A percentile compares a stretch with the other conserved stretches of the same genome.
Evolutionary conservation across 75 land plant species (phyloP).

Genomic region (Pseudotsuga menziesii): DNA sequence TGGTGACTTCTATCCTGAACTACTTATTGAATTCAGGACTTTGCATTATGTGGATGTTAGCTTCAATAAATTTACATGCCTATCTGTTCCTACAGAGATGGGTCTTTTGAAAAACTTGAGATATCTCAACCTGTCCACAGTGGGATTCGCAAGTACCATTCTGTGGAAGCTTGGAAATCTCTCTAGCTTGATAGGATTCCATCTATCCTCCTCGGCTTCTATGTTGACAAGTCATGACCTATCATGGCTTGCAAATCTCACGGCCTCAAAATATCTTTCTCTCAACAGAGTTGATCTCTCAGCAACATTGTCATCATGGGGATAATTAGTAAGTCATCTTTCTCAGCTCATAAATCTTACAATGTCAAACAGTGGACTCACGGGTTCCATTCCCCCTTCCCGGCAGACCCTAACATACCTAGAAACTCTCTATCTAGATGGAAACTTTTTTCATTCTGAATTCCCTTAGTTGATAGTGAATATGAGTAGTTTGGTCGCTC

Average conservation of each 20-base stretch:
- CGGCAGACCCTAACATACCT: neutral
- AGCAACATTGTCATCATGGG: neutral
- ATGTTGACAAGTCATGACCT: neutral
- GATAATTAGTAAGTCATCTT: neutral
- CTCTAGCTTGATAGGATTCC: constrained; percentile 12
- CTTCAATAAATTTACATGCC: constrained; percentile 11
- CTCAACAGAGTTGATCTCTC: neutral
- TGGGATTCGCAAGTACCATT: constrained; percentile 14
- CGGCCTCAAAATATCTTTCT: neutral
- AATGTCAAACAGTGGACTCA: neutral
- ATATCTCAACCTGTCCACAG: constrained; percentile 24
- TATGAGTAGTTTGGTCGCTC: no score
- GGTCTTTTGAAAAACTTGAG: constrained; percentile 11
- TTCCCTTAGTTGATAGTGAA: no score
- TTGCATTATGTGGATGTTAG: constrained; percentile 25
- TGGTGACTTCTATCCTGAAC: neutral
- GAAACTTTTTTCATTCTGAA: no score
- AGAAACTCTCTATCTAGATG: neutral
- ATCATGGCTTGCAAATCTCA: neutral
- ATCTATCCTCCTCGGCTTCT: constrained; percentile 7
- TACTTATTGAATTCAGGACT: constrained; percentile 18
- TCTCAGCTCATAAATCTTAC: neutral
- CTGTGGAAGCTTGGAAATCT: constrained; percentile 25
- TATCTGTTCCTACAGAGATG: constrained; percentile 14
- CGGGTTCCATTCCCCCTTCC: neutral